Percentiles rank a stretch among this genome's conserved stretches.
Conservation (phyloP, 2,329 filamentous ascomycete species). For the Tothia fuscella region DNA sequence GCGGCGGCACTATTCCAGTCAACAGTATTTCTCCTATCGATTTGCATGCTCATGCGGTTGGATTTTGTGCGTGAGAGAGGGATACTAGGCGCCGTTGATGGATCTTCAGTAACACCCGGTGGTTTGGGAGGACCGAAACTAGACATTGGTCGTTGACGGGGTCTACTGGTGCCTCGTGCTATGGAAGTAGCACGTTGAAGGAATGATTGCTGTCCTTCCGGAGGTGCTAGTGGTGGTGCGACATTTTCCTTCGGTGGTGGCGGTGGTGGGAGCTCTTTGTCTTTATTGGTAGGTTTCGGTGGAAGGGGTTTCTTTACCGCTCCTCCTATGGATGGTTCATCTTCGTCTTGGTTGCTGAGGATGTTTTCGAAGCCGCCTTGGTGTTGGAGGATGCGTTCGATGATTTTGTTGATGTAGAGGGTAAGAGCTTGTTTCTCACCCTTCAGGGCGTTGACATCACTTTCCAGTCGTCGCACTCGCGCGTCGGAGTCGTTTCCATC, state of each 20-base stretch:
- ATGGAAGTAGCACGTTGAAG: slow-evolving; percentile 50
- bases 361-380: slow-evolving; percentile 85
- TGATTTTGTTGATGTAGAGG: slow-evolving; percentile 98
- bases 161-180: slow-evolving; percentile 24
- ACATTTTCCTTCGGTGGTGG: slow-evolving; percentile 41
- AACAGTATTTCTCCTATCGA: slow-evolving; percentile 19
- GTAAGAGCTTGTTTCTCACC: slow-evolving; percentile 96
- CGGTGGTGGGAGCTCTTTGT: slow-evolving; percentile 78
- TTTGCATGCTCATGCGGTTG: slow-evolving; percentile 27
- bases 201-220: slow-evolving; percentile 38
- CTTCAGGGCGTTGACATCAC: slow-evolving; percentile 66
- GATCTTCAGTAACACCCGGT: slow-evolving; percentile 41
- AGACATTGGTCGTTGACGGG: slow-evolving; percentile 22
- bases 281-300: slow-evolving; percentile 39
- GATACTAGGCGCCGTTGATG: slow-evolving; percentile 63
- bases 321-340: slow-evolving; percentile 17
- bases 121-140: slow-evolving; percentile 1
- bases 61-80: slow-evolving; percentile 50
- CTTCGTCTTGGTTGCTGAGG: slow-evolving; percentile 64
- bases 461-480: slow-evolving; percentile 62
- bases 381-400: slow-evolving; percentile 85
- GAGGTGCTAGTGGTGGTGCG: not conserved
- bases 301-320: slow-evolving; percentile 13
- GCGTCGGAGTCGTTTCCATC: not conserved
- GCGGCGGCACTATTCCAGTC: slow-evolving; percentile 40